Evolutionary conservation across 2,329 filamentous ascomycete species (phyloP).

Genomic region (Penicillium sp.): DNA sequence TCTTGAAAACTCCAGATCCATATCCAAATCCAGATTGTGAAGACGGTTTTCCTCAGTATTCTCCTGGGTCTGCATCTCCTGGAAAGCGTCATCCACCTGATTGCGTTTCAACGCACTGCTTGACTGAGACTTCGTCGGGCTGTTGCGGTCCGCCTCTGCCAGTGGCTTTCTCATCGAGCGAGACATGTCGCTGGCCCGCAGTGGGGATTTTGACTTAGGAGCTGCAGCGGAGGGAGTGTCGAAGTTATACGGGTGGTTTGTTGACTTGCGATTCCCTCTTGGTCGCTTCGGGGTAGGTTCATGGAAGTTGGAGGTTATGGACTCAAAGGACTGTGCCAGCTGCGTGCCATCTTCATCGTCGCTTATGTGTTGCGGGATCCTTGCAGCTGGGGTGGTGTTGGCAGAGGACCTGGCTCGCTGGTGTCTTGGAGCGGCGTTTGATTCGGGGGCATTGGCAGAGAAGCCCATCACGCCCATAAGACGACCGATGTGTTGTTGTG

Average conservation of each 20-base stretch:
- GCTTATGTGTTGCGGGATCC: slow-evolving; percentile 13
- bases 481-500: slow-evolving; percentile 37
- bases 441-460: slow-evolving; percentile 19
- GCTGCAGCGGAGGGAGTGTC: neutral
- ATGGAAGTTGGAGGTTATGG: slow-evolving; percentile 11
- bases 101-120: slow-evolving; percentile 11
- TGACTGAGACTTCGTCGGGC: slow-evolving; percentile 20
- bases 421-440: slow-evolving; percentile 14
- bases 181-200: neutral
- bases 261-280: slow-evolving; percentile 20
- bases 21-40: slow-evolving; percentile 29
- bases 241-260: neutral
- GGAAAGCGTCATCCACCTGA: slow-evolving; percentile 3
- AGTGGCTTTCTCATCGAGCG: slow-evolving; percentile 21
- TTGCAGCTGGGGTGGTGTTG: slow-evolving; percentile 7
- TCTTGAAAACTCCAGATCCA: slow-evolving; percentile 35
- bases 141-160: slow-evolving; percentile 25
- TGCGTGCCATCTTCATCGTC: slow-evolving; percentile 18
- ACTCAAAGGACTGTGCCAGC: slow-evolving; percentile 21
- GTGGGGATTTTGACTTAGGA: slow-evolving; percentile 7
- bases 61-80: slow-evolving; percentile 6
- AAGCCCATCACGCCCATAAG: slow-evolving; percentile 41
- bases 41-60: slow-evolving; percentile 21
- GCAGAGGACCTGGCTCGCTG: slow-evolving; percentile 13
- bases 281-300: slow-evolving; percentile 29